Evolutionary conservation across 2,329 filamentous ascomycete species (phyloP), one percentile per base, ranked within the genome.

Genomic region (Niveomyces coronatus): DNA sequence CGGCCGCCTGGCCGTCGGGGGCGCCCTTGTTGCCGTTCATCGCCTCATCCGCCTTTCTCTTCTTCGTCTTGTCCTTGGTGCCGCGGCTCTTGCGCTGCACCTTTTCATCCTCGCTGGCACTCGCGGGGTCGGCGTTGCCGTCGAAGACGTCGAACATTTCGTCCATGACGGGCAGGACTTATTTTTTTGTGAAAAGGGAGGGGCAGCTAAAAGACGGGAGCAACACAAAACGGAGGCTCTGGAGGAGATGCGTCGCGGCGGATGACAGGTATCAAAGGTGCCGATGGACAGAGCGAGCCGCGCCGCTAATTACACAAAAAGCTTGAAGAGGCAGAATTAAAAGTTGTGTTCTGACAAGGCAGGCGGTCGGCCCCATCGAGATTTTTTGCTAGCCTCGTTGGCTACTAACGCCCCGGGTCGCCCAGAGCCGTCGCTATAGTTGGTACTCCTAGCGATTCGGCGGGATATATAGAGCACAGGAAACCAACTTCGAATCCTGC

Each of bases 81-180:
- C n/a, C n/a, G n/a, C 75, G 72, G 50, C 55, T 63, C 48, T 66
- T 70, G 45, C 70, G 74, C 15, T 65, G 48, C 9, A 47, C 49
- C 45, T 47, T 57, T 57, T 69, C 62, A 44, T 62, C 56, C 47
- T 70, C 67, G 55, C 61, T 64, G 7, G 54, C 52, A 42, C 59
- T 64, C 19, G 55, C 52, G 39, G 54, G 49, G 13, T 57, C 60
- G 34, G 50, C 55, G 54, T 71, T 68, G 52, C 83, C 79, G 47
- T 87, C 80, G 53, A 91, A 89, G 41, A 87, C 82, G 50, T 85
- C 79, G 52, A 91, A 91, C 49, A 91, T 70, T 44, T 87, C 82
- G 62, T 87, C 81, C 79, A 84, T 85, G 32, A 43, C 53, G 50
- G 37, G 33, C 33, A 41, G 18, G 4, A 17, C 10, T 15, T 14